phyloP scores from a whole-genome alignment of 805 yeast species.

The Pichia cabralensis region DNA sequence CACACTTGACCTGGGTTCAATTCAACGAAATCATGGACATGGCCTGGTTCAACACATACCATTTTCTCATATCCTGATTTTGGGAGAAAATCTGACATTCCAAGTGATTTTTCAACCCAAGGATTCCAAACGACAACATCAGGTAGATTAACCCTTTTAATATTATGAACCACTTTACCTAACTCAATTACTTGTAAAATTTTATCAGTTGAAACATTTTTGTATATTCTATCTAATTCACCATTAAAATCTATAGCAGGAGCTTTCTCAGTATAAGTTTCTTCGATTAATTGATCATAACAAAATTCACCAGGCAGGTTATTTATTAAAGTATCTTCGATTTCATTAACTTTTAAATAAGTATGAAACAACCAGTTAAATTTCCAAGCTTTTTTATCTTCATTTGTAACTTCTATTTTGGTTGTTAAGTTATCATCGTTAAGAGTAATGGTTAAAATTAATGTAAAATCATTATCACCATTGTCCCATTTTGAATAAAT shows the following conservation, averaged over 20 bases:
- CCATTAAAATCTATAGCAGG: slow-evolving; percentile 64
- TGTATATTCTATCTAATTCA: slow-evolving; percentile 82
- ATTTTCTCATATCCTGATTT: slow-evolving; percentile 72
- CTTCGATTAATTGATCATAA: slow-evolving; percentile 65
- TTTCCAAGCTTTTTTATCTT: slow-evolving; percentile 55
- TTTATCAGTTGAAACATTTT: slow-evolving; percentile 43
- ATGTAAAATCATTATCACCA: slow-evolving; percentile 58
- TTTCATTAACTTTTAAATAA: slow-evolving; percentile 65
- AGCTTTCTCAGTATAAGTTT: slow-evolving; percentile 56
- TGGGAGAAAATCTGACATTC: slow-evolving; percentile 85
- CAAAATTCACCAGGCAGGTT: slow-evolving; percentile 68
- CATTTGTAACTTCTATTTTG: slow-evolving; percentile 64
- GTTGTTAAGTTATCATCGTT: slow-evolving; percentile 52
- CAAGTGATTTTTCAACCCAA: slow-evolving; percentile 74
- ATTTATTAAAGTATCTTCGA: slow-evolving; percentile 66
- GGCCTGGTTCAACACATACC: slow-evolving; percentile 95
- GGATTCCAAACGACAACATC: slow-evolving; percentile 95
- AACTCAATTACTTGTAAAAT: slow-evolving; percentile 57
- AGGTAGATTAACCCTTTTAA: slow-evolving; percentile 49
- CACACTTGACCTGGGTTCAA: slow-evolving; percentile 68
- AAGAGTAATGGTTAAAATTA: slow-evolving; percentile 60
- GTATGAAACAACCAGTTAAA: slow-evolving; percentile 96
- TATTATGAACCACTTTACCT: slow-evolving; percentile 61
- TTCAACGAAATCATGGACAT: slow-evolving; percentile 57
- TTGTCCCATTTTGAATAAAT: slow-evolving; percentile 46